Evolutionary conservation across 176 grass and related monocot genomes (phyloP), one percentile per base, ranked within the genome.

Genomic region (Guadua angustifolia): DNA sequence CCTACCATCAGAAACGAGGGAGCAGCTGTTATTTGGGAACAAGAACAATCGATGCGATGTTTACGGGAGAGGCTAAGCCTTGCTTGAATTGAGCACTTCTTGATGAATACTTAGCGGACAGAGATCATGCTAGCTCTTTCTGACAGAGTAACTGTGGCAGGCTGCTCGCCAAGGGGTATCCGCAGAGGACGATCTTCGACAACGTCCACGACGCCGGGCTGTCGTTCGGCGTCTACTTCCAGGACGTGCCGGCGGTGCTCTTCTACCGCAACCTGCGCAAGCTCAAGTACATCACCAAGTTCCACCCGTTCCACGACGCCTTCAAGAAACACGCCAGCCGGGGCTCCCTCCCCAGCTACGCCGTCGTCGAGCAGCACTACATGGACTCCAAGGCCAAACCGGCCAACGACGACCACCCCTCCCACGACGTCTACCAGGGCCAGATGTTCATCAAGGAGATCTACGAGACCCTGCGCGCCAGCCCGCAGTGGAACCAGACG

Each of bases 401-500:
- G 1, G 96, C 91, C 61, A 95, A 83, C 67, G 96, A 99, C 75
- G 96, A 99, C 61, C 96, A 95, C 83, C 96, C 96, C 0, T 99
- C 96, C 3, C 96, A 99, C 81, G 96, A 99, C 74, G 96, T 99
- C 10, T 95, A 90, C 85, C 91, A 95, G 58, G 96, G 96, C 21
- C 96, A 99, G 80, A 71, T 90, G 87, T 76, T 99, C 19, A 50
- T 99, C 73, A 99, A 99, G 86, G 88, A 92, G 66, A 61, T 99
- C 38, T 99, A 99, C 51, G 96, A 99, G 83, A 89, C 91, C 2
- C 81, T 99, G 0, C 93, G 93, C 6, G 58, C 93, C 0, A 88
- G 88, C 66, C 91, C 96, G 32, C 96, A 99, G 74, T 99, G 96
- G 96, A 95, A 99, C 42, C 64, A 99, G 71, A 95, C 93, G 9